Evolutionary conservation across 164 flowering plant genomes (phyloP).

Genomic region (Magnolia sinica): DNA sequence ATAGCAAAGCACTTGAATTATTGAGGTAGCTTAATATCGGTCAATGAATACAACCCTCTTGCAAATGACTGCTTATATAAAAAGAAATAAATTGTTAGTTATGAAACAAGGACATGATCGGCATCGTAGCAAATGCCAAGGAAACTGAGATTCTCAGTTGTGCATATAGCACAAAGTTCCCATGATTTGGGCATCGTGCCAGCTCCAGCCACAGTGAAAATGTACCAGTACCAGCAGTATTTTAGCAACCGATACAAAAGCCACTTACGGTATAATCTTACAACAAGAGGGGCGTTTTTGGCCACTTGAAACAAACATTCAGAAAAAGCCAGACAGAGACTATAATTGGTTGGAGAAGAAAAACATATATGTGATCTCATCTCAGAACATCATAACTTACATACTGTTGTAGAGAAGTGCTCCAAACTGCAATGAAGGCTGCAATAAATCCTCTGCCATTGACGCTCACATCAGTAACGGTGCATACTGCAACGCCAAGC

Average conservation of each 20-base stretch:
- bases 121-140: too few species aligned
- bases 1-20: too few species aligned
- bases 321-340: neutral
- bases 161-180: too few species aligned
- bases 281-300: neutral
- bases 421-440: constrained; percentile 85
- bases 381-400: constrained; percentile 41
- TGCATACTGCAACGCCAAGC: constrained; percentile 87
- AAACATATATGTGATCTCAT: neutral
- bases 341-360: neutral
- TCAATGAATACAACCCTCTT: too few species aligned
- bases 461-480: constrained; percentile 89
- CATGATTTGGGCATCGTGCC: too few species aligned
- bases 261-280: neutral
- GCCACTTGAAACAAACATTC: neutral
- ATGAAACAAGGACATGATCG: too few species aligned
- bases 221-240: neutral
- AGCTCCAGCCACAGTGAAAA: neutral
- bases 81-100: too few species aligned
- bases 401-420: constrained; percentile 84
- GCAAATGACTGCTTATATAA: too few species aligned
- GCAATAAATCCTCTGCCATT: constrained; percentile 69
- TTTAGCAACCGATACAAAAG: neutral
- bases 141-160: too few species aligned
- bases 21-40: too few species aligned